Percentiles rank a stretch among this genome's conserved stretches.
Conservation (phyloP, 495 filamentous ascomycete genomes). For the Trichoderma asperelloides region DNA sequence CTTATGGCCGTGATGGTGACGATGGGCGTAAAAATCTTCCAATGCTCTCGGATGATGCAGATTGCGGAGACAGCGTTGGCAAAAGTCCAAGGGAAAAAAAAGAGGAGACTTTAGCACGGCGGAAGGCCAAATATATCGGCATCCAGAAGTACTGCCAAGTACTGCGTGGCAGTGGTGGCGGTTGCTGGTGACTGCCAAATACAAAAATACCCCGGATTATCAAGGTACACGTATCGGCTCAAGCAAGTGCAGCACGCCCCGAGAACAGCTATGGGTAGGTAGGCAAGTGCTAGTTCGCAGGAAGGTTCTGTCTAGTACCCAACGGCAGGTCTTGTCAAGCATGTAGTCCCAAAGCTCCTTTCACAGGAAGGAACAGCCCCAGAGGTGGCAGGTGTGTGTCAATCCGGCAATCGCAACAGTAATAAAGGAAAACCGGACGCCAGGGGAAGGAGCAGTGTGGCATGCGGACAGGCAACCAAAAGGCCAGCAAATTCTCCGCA, state of each 20-base stretch:
- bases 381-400: neutral
- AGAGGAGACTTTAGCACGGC: neutral
- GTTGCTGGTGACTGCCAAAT: neutral
- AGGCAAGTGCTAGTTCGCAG: neutral
- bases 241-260: neutral
- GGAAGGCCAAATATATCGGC: neutral
- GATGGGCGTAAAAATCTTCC: neutral
- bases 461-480: neutral
- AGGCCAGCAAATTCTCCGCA: neutral
- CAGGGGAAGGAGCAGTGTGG: neutral
- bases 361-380: neutral
- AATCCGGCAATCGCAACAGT: neutral
- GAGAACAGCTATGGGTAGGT: neutral
- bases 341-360: neutral
- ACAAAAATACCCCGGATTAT: neutral
- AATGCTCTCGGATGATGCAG: neutral
- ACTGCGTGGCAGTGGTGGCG: neutral
- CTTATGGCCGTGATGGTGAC: neutral
- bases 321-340: neutral
- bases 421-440: neutral
- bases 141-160: neutral
- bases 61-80: neutral
- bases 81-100: neutral
- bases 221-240: neutral
- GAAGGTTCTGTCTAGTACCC: neutral